Percentiles rank a stretch among this genome's conserved stretches.
Evolutionary conservation across 331 rosid species (phyloP).

Genomic region (Rhamnella rubrinervis): DNA sequence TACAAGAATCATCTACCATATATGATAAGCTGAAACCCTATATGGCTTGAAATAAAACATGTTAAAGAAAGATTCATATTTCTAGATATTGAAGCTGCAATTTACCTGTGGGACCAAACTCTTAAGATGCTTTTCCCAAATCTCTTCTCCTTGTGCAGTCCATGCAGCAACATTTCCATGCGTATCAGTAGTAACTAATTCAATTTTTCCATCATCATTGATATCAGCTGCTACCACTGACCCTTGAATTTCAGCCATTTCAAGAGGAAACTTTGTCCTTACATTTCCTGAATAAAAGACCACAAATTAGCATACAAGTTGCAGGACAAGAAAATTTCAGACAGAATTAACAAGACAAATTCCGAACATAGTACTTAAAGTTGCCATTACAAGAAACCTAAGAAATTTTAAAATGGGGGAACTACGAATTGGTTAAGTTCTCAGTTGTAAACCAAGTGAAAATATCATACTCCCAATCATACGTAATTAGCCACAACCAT

Average conservation of each 20-base stretch:
- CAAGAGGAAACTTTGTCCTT: conserved; percentile 92
- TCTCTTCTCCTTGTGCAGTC: conserved; percentile 82
- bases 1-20: neutral
- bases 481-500: neutral
- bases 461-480: neutral
- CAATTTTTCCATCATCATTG: conserved; percentile 99
- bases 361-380: no score
- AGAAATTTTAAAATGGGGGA: no score
- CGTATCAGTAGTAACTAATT: conserved; percentile 80
- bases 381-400: no score
- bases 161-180: conserved; percentile 98
- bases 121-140: conserved; percentile 86
- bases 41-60: neutral
- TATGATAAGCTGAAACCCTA: neutral
- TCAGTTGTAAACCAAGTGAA: neutral
- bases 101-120: conserved; percentile 89
- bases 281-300: conserved; percentile 63
- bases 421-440: no score
- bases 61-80: neutral
- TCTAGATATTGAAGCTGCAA: conserved; percentile 12
- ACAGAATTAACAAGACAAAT: no score
- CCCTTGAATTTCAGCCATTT: conserved; percentile 98
- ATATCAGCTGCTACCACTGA: conserved; percentile 90
- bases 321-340: neutral
- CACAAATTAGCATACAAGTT: conserved; percentile 16